phyloP scores from a whole-genome alignment of 495 filamentous ascomycete species.

The Neurospora sp. region DNA sequence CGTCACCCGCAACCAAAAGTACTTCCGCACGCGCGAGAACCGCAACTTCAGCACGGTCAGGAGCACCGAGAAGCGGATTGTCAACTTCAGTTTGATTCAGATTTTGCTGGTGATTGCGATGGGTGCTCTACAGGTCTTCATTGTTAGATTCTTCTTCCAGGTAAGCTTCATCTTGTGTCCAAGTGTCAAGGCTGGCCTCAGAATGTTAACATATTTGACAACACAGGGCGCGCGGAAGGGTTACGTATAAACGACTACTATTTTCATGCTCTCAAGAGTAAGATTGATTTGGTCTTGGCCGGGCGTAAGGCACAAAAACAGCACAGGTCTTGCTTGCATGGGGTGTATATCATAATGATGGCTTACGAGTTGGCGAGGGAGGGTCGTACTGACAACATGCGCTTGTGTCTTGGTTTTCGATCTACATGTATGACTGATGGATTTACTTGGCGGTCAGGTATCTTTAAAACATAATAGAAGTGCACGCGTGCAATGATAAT shows the following conservation, averaged over 20 bases:
- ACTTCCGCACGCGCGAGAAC: slow-evolving; percentile 98
- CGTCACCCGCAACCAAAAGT: slow-evolving; percentile 95
- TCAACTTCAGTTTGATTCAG: slow-evolving; percentile 95
- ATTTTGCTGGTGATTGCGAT: slow-evolving; percentile 86
- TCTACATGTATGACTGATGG: neutral
- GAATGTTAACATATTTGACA: slow-evolving; percentile 9
- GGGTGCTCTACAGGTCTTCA: slow-evolving; percentile 94
- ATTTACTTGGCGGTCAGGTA: neutral
- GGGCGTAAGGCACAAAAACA: slow-evolving; percentile 14
- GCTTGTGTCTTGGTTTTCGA: neutral
- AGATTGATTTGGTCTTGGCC: slow-evolving; percentile 9
- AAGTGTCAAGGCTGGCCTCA: neutral
- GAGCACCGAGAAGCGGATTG: slow-evolving; percentile 89
- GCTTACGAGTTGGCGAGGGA: slow-evolving; percentile 13
- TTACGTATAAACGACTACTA: slow-evolving; percentile 37
- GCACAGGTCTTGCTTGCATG: slow-evolving; percentile 14
- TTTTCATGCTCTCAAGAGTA: neutral
- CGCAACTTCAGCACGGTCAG: slow-evolving; percentile 96
- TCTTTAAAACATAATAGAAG: neutral
- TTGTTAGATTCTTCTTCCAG: slow-evolving; percentile 98
- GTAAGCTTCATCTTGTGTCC: slow-evolving; percentile 25
- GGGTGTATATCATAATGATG: slow-evolving; percentile 16
- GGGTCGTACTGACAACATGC: neutral
- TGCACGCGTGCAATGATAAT: neutral
- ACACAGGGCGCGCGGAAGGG: slow-evolving; percentile 46